These are phyloP conservation scores for Suhomyces prunicola DNA, from an alignment of 805 yeast species.

Conservation along the genomic window DNA sequence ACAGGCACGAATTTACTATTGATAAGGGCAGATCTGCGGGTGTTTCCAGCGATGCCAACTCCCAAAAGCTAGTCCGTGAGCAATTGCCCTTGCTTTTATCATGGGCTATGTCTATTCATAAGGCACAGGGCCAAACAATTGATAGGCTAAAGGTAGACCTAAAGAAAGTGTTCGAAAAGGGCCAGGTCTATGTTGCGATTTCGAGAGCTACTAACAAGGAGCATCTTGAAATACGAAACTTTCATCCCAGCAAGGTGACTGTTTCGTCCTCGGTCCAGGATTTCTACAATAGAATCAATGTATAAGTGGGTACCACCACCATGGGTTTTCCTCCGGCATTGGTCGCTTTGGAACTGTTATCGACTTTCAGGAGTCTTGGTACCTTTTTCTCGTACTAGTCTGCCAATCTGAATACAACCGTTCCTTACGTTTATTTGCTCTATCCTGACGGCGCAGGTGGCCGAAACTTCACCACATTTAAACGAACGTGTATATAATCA, in stretches of 20 bases:
- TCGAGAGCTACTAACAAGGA: slow-evolving; percentile 74
- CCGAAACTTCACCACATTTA: not conserved
- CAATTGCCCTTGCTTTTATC: slow-evolving; percentile 72
- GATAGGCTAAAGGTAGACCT: slow-evolving; percentile 68
- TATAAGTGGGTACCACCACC: not conserved
- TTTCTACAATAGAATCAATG: slow-evolving; percentile 21
- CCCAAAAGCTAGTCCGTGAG: slow-evolving; percentile 35
- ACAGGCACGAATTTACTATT: slow-evolving; percentile 36
- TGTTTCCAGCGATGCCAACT: not conserved
- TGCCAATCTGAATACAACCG: not conserved
- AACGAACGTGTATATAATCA: slow-evolving; percentile 3
- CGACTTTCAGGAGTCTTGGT: not conserved
- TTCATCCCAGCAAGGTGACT: slow-evolving; percentile 52
- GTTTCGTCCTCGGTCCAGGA: slow-evolving; percentile 33
- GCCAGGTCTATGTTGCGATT: slow-evolving; percentile 81
- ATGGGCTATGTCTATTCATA: slow-evolving; percentile 84
- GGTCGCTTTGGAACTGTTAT: not conserved
- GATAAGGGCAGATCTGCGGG: slow-evolving; percentile 18
- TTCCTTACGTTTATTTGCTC: not conserved
- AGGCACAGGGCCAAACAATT: slow-evolving; percentile 79
- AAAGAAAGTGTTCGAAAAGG: slow-evolving; percentile 66
- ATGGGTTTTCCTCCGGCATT: not conserved
- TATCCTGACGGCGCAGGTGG: not conserved
- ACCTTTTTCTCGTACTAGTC: not conserved
- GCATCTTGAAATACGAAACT: slow-evolving; percentile 61